Conservation (phyloP, 1,284 basidiomycete genomes). For the Somion occarium region DNA sequence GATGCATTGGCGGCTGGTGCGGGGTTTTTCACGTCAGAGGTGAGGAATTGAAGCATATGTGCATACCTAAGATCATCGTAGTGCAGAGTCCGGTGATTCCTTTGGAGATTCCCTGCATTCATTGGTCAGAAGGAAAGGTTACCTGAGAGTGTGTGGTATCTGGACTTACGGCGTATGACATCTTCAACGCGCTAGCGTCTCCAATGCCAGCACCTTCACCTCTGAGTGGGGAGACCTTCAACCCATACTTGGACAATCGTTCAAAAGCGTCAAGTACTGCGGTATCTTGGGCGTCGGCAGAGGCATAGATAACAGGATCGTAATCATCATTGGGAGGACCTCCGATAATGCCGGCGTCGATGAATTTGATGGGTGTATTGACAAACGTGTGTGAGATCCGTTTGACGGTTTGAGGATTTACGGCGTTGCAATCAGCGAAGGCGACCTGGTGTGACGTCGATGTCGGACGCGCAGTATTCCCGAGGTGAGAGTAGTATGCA, state of each 20-base stretch:
- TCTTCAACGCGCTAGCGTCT: constrained; percentile 58
- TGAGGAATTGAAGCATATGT: background rate
- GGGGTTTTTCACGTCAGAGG: background rate
- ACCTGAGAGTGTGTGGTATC: background rate
- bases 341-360: constrained; percentile 59
- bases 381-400: constrained; percentile 42
- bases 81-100: constrained; percentile 50
- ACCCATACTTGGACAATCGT: constrained; percentile 36
- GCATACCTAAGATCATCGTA: constrained; percentile 52
- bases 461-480: too few species aligned
- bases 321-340: constrained; percentile 44
- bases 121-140: background rate
- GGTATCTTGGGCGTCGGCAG: constrained; percentile 32
- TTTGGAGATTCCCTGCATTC: constrained; percentile 46
- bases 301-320: constrained; percentile 53
- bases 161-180: constrained; percentile 53
- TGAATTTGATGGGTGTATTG: constrained; percentile 36
- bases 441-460: constrained; percentile 5
- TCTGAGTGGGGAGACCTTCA: constrained; percentile 40
- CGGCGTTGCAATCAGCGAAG: constrained; percentile 60
- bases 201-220: constrained; percentile 47
- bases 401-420: constrained; percentile 47
- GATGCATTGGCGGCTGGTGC: constrained; percentile 45
- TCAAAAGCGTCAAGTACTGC: constrained; percentile 39
- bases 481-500: constrained; percentile 14